Percentiles rank a stretch among this genome's conserved stretches.
Conservation (phyloP, 345 rosid genomes). For the thale cress (Arabidopsis thaliana) region TAIR10.1 NC_003076.8:4296501-4297000, state of each 20-base stretch:
- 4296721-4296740: neutral
- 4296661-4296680: conserved; percentile 31
- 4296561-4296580: conserved; percentile 73
- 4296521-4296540: conserved; percentile 91
- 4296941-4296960: conserved; percentile 62
- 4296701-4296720: conserved; percentile 4
- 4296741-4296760: neutral
- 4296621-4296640: conserved; percentile 30
- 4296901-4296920: conserved; percentile 68
- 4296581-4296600: conserved; percentile 28
- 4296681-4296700: conserved; percentile 24
- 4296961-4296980: conserved; percentile 83
- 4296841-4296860: conserved; percentile 23
- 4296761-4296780: neutral
- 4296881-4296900: conserved; percentile 54
- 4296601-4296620: conserved; percentile 34
- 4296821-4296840: conserved; percentile 3
- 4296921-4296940: conserved; percentile 72
- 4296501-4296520: conserved; percentile 81
- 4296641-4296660: conserved; percentile 20
- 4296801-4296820: conserved; percentile 1
- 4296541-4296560: conserved; percentile 87
- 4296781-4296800: conserved; percentile 16
- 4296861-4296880: conserved; percentile 30
- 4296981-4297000: conserved; percentile 82